Base-by-base conservation (phyloP, 495 filamentous ascomycete genomes). In the Hyaloscypha bicolor region DNA sequence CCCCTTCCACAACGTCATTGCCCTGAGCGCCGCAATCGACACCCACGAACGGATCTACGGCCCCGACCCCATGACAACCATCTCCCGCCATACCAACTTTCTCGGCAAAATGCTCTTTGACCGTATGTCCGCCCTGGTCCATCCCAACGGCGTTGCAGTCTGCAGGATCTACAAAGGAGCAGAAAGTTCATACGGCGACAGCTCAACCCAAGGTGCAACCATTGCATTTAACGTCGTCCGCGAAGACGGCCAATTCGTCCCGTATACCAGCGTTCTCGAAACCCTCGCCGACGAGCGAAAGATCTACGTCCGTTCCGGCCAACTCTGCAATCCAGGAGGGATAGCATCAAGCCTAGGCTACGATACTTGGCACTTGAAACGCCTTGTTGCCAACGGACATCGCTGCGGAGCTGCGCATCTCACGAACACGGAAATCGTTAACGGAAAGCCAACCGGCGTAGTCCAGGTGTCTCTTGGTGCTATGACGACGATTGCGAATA, bases 311-410 rank as follows among this genome's bases (percentile, higher is more conserved):
- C 83, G 94, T 2, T 92, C 92, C 3, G 94, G 94, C 11, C 89
- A 91, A 0, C 82, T 96, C 25, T 97, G 94, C 78, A 97, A 97
- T 68, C 93, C 94, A 0, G 94, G 93, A 5, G 93, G 94, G 12
- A 87, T 95, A 39, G 87, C 92, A 21, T 73, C 77, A 0, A 83
- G 83, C 29, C 83, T 97, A 19, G 82, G 82, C 1, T 83, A 94
- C 66, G 82, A 87, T 55, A 85, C 89, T 6, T 86, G 86, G 81
- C 91, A 96, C 73, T 87, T 96, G 79, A 88, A 83, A 64, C 82
- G 84, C 56, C 91, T 93, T 69, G 95, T 91, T 71, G 89, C 86
- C 1, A 85, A 88, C 2, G 94, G 94, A 0, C 84, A 92, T 73
- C 83, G 92, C 6, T 93, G 91, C 69, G 90, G 90, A 30, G 84